phyloP scores from a whole-genome alignment of 176 grass and related monocot species.

The Phragmites australis region DNA sequence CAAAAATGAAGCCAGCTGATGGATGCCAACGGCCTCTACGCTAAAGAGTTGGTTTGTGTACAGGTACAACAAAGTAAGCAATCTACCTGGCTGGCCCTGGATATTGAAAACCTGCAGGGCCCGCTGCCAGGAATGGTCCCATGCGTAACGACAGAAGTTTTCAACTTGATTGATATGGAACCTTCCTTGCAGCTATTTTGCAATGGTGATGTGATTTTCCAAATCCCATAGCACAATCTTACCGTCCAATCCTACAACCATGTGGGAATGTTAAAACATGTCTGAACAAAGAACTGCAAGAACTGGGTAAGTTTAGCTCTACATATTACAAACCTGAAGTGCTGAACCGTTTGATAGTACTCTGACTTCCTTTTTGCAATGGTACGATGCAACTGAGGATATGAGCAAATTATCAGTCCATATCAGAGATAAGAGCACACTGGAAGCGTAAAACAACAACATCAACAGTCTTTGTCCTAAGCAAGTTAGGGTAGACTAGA shows the following conservation, averaged over 20 bases:
- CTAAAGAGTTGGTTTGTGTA: constrained; percentile 47
- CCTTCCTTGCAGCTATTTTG: constrained; percentile 25
- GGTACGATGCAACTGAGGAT: constrained; percentile 74
- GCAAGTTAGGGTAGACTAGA: too few species aligned
- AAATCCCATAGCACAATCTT: constrained; percentile 94
- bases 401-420: background rate
- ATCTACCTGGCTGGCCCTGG: constrained; percentile 34
- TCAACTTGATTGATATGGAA: background rate
- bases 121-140: constrained; percentile 12
- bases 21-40: constrained; percentile 21
- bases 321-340: constrained; percentile 71
- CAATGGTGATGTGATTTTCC: constrained; percentile 49
- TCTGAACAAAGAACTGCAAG: background rate
- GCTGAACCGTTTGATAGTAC: constrained; percentile 68
- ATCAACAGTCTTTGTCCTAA: too few species aligned
- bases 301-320: background rate
- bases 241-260: constrained; percentile 74
- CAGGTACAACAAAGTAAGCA: constrained; percentile 55
- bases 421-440: background rate
- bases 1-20: constrained; percentile 38
- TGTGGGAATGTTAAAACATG: constrained; percentile 27
- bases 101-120: constrained; percentile 50
- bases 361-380: constrained; percentile 50
- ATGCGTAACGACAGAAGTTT: background rate
- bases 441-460: background rate